phyloP scores from a whole-genome alignment of 1,139 yeast species.

The Insectozyma bohioensis region DNA sequence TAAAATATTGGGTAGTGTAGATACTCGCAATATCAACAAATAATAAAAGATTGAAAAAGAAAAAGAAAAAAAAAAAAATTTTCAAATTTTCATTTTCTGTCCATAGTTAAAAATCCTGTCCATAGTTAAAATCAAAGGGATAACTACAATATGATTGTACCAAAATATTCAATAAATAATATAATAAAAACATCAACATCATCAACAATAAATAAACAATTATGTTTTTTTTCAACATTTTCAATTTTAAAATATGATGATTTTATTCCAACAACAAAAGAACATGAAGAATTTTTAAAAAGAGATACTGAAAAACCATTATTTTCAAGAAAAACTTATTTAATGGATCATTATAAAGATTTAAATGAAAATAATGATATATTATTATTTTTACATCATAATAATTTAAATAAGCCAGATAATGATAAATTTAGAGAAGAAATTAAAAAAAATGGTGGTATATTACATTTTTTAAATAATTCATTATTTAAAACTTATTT shows the following conservation, averaged over 20 bases:
- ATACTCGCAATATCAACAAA: no score
- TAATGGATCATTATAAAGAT: conserved; percentile 75
- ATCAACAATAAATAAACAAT: not conserved
- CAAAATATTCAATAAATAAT: no score
- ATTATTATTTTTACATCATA: conserved; percentile 78
- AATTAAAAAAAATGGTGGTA: conserved; percentile 63
- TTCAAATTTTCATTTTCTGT: no score
- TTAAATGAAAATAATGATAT: conserved; percentile 68
- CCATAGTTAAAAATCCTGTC: no score
- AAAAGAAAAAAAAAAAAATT: no score
- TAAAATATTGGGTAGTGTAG: no score
- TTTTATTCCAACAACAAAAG: conserved; percentile 10
- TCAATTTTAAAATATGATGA: not conserved
- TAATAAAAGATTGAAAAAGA: no score
- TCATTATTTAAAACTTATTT: conserved; percentile 69
- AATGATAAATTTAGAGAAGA: conserved; percentile 62
- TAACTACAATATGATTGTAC: no score
- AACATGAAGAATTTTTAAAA: conserved; percentile 10
- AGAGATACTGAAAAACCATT: conserved; percentile 52
- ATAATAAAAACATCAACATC: not conserved
- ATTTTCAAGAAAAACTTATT: conserved; percentile 75
- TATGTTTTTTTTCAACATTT: conserved; percentile 4
- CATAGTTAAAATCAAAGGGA: not conserved
- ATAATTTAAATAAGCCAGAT: conserved; percentile 71
- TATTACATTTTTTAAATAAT: conserved; percentile 66